These are phyloP conservation scores for Candida loeiensis DNA, from an alignment of 805 yeast genomes.

Conservation along the genomic window DNA sequence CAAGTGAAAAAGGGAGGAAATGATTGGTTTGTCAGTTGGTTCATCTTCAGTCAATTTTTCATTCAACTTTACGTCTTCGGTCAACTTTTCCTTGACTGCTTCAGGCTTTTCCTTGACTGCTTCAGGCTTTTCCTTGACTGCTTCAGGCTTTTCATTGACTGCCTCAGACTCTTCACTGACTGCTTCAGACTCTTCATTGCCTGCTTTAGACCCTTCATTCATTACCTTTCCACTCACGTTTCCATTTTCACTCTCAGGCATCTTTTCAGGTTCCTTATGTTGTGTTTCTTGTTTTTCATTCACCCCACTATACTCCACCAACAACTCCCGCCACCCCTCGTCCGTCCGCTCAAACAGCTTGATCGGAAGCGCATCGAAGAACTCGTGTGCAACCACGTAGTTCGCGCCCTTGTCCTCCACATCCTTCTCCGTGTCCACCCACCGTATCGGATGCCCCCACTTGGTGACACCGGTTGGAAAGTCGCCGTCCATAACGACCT, in stretches of 20 bases:
- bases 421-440: slow-evolving; percentile 60
- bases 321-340: slow-evolving; percentile 74
- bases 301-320: slow-evolving; percentile 55
- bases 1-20: slow-evolving; percentile 42
- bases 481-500: slow-evolving; percentile 23
- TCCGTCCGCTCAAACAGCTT: slow-evolving; percentile 59
- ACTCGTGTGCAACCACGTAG: slow-evolving; percentile 78
- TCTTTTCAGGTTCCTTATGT: slow-evolving; percentile 4
- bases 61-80: no score
- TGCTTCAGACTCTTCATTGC: neutral
- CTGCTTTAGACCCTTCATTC: neutral
- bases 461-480: slow-evolving; percentile 37
- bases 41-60: no score
- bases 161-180: neutral
- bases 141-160: neutral
- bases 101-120: neutral
- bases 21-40: no score
- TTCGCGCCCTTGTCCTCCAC: slow-evolving; percentile 41
- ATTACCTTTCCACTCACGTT: slow-evolving; percentile 2
- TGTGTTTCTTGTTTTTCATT: neutral
- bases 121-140: neutral
- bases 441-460: slow-evolving; percentile 52
- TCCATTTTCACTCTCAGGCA: slow-evolving; percentile 7
- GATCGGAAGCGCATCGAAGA: slow-evolving; percentile 82
- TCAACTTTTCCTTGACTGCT: no score